Evolutionary conservation across 352 stramenopile species (phyloP).

Genomic region (Phytophthora citrophthora): DNA sequence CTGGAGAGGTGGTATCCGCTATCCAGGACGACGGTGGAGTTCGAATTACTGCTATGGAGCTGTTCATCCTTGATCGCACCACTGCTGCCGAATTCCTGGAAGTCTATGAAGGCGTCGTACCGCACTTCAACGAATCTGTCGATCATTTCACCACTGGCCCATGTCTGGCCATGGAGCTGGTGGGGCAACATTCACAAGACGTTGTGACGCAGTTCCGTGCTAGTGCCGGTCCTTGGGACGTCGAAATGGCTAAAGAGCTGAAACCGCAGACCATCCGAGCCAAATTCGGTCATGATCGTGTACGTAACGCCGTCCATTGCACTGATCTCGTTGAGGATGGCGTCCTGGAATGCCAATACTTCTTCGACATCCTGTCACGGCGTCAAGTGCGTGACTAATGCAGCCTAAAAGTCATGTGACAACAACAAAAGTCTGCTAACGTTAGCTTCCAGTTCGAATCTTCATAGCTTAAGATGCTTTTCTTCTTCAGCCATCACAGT

Average conservation of each 20-base stretch:
- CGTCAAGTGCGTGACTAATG: constrained; percentile 45
- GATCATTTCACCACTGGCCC: constrained; percentile 90
- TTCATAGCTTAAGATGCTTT: background rate
- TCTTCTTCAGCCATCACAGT: constrained; percentile 12
- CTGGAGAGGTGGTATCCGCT: constrained; percentile 83
- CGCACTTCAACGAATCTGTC: constrained; percentile 90
- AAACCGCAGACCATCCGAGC: constrained; percentile 89
- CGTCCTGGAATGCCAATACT: constrained; percentile 91
- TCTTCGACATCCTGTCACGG: constrained; percentile 93
- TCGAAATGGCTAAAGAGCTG: constrained; percentile 94
- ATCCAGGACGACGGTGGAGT: constrained; percentile 77
- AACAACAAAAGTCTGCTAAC: too few relatives aligned
- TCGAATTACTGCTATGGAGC: constrained; percentile 86
- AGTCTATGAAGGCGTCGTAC: constrained; percentile 92
- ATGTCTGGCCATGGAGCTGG: constrained; percentile 92
- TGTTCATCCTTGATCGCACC: constrained; percentile 90
- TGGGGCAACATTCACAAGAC: constrained; percentile 56
- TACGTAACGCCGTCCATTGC: constrained; percentile 93
- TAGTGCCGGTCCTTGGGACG: constrained; percentile 90
- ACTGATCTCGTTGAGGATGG: constrained; percentile 93
- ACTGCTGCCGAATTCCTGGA: constrained; percentile 92
- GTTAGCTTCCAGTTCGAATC: constrained; percentile 1
- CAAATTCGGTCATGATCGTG: constrained; percentile 86
- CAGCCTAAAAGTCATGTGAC: too few relatives aligned
- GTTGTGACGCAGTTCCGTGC: constrained; percentile 80